Evolutionary conservation across 2,329 filamentous ascomycete genomes (phyloP).

Genomic region (Calonectria hongkongensis): DNA sequence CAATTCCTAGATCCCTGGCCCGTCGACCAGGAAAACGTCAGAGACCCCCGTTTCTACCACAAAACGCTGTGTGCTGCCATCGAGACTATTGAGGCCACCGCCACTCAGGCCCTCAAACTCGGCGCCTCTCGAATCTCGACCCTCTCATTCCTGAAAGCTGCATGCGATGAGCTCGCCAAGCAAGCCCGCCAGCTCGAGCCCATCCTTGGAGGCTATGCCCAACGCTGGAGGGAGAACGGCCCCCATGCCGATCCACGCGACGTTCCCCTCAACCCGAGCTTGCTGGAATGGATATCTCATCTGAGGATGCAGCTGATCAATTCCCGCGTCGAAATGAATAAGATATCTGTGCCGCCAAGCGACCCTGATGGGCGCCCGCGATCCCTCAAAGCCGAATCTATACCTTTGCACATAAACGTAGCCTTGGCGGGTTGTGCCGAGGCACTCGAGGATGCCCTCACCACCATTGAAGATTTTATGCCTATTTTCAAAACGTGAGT

Average conservation of each 20-base stretch:
- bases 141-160: slow-evolving; percentile 37
- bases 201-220: slow-evolving; percentile 43
- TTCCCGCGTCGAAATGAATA: slow-evolving; percentile 25
- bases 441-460: slow-evolving; percentile 33
- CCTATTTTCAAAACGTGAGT: slow-evolving; percentile 51
- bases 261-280: slow-evolving; percentile 42
- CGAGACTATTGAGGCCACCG: slow-evolving; percentile 17
- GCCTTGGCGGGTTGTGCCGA: slow-evolving; percentile 31
- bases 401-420: slow-evolving; percentile 40
- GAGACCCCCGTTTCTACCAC: slow-evolving; percentile 39
- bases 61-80: slow-evolving; percentile 30
- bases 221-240: slow-evolving; percentile 40
- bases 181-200: slow-evolving; percentile 44
- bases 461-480: slow-evolving; percentile 37
- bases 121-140: slow-evolving; percentile 45
- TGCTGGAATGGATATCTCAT: slow-evolving; percentile 42
- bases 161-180: slow-evolving; percentile 37
- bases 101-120: slow-evolving; percentile 16
- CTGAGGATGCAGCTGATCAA: slow-evolving; percentile 19
- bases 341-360: not conserved
- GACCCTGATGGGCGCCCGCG: not conserved
- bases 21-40: slow-evolving; percentile 16
- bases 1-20: not conserved
- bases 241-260: slow-evolving; percentile 35
- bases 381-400: slow-evolving; percentile 12